Evolutionary conservation across 2,329 filamentous ascomycete genomes (phyloP), one percentile per base, ranked within the genome.

Genomic region (Uncinocarpus reesii): DNA sequence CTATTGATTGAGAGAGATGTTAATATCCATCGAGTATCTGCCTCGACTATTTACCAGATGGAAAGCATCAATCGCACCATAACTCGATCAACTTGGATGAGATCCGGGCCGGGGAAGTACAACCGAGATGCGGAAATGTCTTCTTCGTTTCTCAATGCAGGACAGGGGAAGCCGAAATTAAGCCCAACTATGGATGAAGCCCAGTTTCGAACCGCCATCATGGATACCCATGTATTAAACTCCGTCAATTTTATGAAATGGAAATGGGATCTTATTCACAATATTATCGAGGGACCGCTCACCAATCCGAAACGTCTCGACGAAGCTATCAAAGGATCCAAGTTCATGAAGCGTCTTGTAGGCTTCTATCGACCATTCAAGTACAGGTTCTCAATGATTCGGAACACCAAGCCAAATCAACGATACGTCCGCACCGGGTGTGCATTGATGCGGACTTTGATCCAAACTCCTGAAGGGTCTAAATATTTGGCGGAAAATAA

Each of bases 281-380:
- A 83, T 57, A 81, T 96, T 45, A 89, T 98, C 29, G 90, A 96
- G 62, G 93, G 92, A 0, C 92, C 93, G 1, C 69, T 98, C 18
- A 83, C 88, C 20, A 94, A 88, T 55, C 83, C 89, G 0, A 95
- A 95, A 65, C 78, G 92, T 8, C 74, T 98, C 3, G 90, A 95
- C 57, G 92, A 98, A 65, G 90, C 90, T 0, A 85, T 94, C 62
- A 90, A 88, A 62, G 88, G 84, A 1, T 94, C 89, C 2, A 96
- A 96, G 62, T 98, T 96, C 60, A 83, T 96, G 58, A 95, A 96
- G 69, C 78, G 93, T 7, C 75, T 98, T 50, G 81, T 95, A 63
- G 92, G 88, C 51, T 98, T 98, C 62, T 94, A 95, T 62, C 79
- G 92, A 8, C 92, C 92, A 0, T 98, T 98, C 71, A 98, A 98